Conservation (phyloP, 768 basidiomycete species). For the Infundibulicybe gibba region DNA sequence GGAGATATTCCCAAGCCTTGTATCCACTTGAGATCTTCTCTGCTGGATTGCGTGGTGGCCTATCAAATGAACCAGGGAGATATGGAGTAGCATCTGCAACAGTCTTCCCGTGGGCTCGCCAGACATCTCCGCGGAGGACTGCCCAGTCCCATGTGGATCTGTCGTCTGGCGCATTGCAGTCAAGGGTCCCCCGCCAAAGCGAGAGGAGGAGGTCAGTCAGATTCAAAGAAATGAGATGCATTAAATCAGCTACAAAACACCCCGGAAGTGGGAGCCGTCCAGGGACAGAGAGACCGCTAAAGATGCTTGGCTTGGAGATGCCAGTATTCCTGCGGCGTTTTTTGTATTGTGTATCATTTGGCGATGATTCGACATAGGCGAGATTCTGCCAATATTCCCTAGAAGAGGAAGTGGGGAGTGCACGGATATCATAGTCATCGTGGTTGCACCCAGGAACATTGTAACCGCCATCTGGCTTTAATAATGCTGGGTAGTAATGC, state of each 20-base stretch:
- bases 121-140: constrained; percentile 18
- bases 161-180: constrained; percentile 14
- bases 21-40: constrained; percentile 29
- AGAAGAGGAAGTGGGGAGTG: constrained; percentile 2
- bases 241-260: constrained; percentile 22
- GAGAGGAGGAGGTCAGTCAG: constrained; percentile 18
- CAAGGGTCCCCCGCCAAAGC: constrained; percentile 25
- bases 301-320: constrained; percentile 31
- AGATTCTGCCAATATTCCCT: constrained; percentile 8
- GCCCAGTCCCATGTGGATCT: constrained; percentile 25
- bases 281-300: constrained; percentile 18
- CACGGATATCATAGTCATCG: constrained; percentile 7
- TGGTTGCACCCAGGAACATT: constrained; percentile 16
- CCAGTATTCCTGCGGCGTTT: constrained; percentile 20
- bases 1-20: constrained; percentile 23
- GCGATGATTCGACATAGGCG: constrained; percentile 4
- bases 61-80: constrained; percentile 25
- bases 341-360: constrained; percentile 14
- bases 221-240: constrained; percentile 27
- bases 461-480: constrained; percentile 21
- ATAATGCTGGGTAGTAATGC: constrained; percentile 23
- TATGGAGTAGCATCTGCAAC: constrained; percentile 8
- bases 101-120: constrained; percentile 29
- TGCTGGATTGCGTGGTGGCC: constrained; percentile 21
- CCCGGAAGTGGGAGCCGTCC: constrained; percentile 15